These are phyloP conservation scores for Cladosporium oxysporum DNA, from an alignment of 2,329 filamentous ascomycete genomes.

Conservation along the genomic window DNA sequence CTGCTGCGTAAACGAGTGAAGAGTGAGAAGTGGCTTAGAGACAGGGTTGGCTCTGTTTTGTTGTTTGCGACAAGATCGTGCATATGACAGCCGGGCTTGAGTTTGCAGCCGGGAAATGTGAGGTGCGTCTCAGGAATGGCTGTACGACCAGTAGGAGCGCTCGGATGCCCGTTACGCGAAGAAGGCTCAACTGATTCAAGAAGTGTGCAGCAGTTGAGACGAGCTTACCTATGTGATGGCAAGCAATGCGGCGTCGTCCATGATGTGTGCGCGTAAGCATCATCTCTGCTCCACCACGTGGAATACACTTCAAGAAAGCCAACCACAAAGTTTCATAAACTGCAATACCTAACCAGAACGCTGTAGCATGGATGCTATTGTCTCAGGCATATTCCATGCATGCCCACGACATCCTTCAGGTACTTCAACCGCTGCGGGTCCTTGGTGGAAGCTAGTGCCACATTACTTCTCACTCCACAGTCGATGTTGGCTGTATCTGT, in stretches of 20 bases:
- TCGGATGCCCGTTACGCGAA: neutral
- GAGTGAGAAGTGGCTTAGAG: neutral
- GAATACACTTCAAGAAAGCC: neutral
- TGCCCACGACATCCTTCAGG: slow-evolving; percentile 41
- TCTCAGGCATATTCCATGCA: slow-evolving; percentile 39
- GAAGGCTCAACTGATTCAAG: neutral
- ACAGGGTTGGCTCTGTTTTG: neutral
- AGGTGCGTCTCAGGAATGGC: neutral
- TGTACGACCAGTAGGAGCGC: neutral
- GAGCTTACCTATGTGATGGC: neutral
- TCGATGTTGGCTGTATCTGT: slow-evolving; percentile 35
- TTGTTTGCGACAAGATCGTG: neutral
- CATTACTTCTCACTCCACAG: slow-evolving; percentile 39
- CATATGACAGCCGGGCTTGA: neutral
- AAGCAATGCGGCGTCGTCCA: neutral
- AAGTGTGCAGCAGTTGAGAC: neutral
- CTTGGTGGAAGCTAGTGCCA: slow-evolving; percentile 24
- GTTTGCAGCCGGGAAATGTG: neutral
- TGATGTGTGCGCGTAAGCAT: neutral
- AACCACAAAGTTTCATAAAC: neutral
- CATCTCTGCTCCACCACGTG: neutral
- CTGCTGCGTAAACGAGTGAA: slow-evolving; percentile 2
- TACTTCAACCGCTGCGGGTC: slow-evolving; percentile 36
- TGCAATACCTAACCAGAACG: neutral
- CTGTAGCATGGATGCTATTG: neutral